phyloP scores from a whole-genome alignment of 108 stramenopile species.

The Nannochloropsis gaditana region DNA sequence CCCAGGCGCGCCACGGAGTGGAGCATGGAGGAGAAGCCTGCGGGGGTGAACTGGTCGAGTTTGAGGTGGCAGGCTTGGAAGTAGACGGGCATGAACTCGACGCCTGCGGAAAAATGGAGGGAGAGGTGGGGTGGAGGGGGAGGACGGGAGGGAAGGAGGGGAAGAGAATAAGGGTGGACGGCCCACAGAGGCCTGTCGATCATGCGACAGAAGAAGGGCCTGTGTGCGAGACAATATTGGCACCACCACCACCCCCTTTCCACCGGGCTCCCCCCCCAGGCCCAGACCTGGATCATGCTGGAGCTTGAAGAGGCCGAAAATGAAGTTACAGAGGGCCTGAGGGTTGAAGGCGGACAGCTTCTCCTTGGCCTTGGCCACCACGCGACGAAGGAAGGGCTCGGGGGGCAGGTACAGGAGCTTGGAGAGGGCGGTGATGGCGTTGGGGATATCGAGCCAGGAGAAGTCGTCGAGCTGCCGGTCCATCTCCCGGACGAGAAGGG shows the following conservation, averaged over 20 bases:
- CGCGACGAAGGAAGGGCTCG: background rate
- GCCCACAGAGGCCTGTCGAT: too few relatives aligned
- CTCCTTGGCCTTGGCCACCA: background rate
- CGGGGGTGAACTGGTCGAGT: background rate
- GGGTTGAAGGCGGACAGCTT: background rate
- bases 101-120: background rate
- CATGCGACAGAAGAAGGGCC: background rate
- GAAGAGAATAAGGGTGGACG: background rate
- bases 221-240: background rate
- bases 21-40: background rate
- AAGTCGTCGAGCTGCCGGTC: background rate
- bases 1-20: background rate
- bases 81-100: background rate
- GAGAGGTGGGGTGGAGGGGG: background rate
- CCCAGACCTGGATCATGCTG: background rate
- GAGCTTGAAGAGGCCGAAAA: constrained; percentile 13
- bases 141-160: background rate
- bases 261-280: too few relatives aligned
- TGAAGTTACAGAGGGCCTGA: background rate
- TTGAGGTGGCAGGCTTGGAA: background rate
- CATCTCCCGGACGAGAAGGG: background rate
- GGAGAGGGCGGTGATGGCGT: background rate
- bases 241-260: too few relatives aligned
- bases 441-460: background rate
- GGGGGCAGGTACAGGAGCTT: background rate